These are phyloP conservation scores for Cladosporium sp. DNA, from an alignment of 2,329 filamentous ascomycete genomes.

Conservation along the genomic window DNA sequence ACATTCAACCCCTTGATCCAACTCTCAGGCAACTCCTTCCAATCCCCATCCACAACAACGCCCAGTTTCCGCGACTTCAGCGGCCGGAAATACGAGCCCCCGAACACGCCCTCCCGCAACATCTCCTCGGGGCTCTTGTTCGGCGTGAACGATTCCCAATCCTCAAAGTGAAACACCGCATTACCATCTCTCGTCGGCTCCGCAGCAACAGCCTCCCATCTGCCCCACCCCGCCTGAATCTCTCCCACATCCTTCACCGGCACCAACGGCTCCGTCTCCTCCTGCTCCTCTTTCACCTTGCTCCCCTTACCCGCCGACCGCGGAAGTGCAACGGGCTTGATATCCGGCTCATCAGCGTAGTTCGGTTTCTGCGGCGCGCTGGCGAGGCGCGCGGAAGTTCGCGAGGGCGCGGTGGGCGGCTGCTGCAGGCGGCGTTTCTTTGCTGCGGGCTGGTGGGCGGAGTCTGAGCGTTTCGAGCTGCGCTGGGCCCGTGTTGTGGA, in stretches of 20 bases:
- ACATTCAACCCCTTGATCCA: slow-evolving; percentile 41
- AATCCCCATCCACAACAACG: slow-evolving; percentile 41
- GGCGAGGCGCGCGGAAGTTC: slow-evolving; percentile 45
- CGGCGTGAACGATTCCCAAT: slow-evolving; percentile 41
- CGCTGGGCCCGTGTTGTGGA: slow-evolving; percentile 10
- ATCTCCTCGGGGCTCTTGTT: slow-evolving; percentile 51
- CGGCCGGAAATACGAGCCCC: slow-evolving; percentile 47
- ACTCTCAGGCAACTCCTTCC: slow-evolving; percentile 38
- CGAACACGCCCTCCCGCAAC: slow-evolving; percentile 48
- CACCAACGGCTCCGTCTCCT: slow-evolving; percentile 17
- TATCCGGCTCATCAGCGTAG: slow-evolving; percentile 35
- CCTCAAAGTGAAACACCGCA: slow-evolving; percentile 42
- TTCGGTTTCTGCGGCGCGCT: slow-evolving; percentile 29
- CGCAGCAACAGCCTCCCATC: slow-evolving; percentile 37
- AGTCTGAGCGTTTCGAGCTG: not conserved
- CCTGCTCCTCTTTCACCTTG: not conserved
- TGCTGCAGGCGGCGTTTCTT: slow-evolving; percentile 39
- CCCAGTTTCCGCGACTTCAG: slow-evolving; percentile 40
- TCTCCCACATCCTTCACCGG: slow-evolving; percentile 27
- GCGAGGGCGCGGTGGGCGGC: slow-evolving; percentile 31
- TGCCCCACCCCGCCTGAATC: slow-evolving; percentile 37
- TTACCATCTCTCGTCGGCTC: slow-evolving; percentile 37
- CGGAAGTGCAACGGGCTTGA: slow-evolving; percentile 21
- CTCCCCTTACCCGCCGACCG: slow-evolving; percentile 13
- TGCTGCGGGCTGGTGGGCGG: slow-evolving; percentile 15